Conservation (phyloP, 192 early-diverging fungal genomes). For the Linnemannia hyalina region DNA sequence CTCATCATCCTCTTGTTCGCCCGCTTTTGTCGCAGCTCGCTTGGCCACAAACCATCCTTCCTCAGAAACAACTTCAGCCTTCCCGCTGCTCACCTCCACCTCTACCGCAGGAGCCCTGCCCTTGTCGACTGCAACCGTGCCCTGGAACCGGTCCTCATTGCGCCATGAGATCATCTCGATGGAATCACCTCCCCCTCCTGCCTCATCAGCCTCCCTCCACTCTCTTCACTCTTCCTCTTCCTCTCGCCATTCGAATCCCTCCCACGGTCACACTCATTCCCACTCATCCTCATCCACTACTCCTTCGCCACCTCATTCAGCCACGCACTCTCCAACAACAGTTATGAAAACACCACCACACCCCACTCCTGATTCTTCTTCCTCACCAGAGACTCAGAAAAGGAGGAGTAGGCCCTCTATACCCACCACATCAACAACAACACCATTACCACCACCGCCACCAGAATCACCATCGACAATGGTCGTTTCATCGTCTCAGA, state of each 20-base stretch:
- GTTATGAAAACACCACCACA: neutral
- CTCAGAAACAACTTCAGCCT: neutral
- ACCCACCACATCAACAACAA: neutral
- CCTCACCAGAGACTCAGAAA: neutral
- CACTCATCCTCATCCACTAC: conserved; percentile 9
- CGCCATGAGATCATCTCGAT: conserved; percentile 21
- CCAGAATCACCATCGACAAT: neutral
- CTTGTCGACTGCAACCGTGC: conserved; percentile 1
- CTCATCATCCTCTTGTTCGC: neutral
- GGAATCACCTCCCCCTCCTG: neutral
- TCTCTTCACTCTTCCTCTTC: neutral
- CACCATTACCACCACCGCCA: neutral
- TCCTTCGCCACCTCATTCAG: neutral
- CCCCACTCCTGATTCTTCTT: neutral
- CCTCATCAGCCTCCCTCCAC: neutral
- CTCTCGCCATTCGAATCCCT: neutral
- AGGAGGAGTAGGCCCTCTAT: neutral
- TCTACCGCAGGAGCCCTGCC: conserved; percentile 2
- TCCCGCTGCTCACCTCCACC: neutral
- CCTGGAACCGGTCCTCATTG: conserved; percentile 27
- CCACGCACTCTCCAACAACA: neutral
- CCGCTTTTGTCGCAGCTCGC: neutral
- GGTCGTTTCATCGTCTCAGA: neutral
- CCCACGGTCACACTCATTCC: neutral
- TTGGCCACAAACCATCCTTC: neutral